phyloP scores from a whole-genome alignment of 345 rosid genomes.

The Euphorbia lathyris region DNA sequence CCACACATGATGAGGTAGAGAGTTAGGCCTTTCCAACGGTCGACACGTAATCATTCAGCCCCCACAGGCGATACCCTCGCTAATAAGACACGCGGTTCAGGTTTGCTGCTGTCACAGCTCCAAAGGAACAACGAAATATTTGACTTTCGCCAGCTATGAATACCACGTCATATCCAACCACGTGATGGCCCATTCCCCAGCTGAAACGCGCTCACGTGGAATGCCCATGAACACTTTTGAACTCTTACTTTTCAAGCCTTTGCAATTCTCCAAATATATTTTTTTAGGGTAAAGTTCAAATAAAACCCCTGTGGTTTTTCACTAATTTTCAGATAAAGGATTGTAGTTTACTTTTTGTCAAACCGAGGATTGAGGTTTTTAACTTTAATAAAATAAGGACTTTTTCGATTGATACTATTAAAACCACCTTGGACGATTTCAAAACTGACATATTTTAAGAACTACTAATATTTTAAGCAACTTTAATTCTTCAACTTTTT shows the following conservation, averaged over 20 bases:
- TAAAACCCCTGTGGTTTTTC: too few species aligned
- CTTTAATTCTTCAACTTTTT: too few species aligned
- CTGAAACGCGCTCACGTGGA: slow-evolving; percentile 15
- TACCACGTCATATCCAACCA: neutral
- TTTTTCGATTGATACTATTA: too few species aligned
- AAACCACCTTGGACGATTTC: too few species aligned
- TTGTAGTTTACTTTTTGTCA: too few species aligned
- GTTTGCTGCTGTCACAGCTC: slow-evolving; percentile 17
- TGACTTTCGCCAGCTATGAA: slow-evolving; percentile 3
- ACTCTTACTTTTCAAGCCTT: neutral
- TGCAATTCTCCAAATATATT: too few species aligned
- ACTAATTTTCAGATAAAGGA: too few species aligned
- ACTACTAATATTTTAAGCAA: too few species aligned
- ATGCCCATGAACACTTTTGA: neutral
- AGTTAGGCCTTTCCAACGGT: slow-evolving; percentile 35
- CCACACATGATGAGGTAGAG: slow-evolving; percentile 23
- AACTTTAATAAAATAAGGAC: too few species aligned
- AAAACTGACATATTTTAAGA: too few species aligned
- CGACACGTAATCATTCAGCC: slow-evolving; percentile 27
- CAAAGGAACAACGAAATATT: neutral
- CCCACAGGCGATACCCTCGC: slow-evolving; percentile 9
- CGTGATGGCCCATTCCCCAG: neutral
- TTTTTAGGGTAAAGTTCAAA: too few species aligned
- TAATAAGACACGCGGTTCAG: slow-evolving; percentile 22
- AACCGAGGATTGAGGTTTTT: too few species aligned